Evolutionary conservation across 306 rosid genomes (phyloP).

Genomic region (Malus domestica): DNA sequence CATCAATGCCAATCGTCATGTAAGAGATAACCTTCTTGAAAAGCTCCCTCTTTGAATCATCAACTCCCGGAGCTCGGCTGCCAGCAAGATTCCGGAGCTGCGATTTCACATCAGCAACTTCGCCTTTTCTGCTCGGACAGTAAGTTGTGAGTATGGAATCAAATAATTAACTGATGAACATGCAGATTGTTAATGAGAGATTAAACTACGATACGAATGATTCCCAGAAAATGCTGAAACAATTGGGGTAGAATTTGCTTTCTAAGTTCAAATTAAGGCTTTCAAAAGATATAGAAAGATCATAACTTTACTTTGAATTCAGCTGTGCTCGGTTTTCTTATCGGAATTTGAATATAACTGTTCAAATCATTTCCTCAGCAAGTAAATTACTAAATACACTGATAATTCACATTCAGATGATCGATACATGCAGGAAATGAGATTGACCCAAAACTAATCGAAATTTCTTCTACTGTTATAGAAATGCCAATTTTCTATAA

Average conservation of each 20-base stretch:
- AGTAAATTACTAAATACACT: neutral
- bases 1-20: conserved; percentile 95
- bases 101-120: conserved; percentile 82
- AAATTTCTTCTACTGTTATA: neutral
- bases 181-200: neutral
- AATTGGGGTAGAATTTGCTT: neutral
- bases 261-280: neutral
- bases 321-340: neutral
- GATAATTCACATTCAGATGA: neutral
- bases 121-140: conserved; percentile 65
- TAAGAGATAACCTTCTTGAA: conserved; percentile 95
- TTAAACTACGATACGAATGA: neutral
- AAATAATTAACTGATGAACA: neutral
- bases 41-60: conserved; percentile 94
- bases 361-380: neutral
- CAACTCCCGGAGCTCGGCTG: conserved; percentile 93
- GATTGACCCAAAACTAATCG: neutral
- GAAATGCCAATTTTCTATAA: neutral
- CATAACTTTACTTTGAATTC: neutral
- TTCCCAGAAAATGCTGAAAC: neutral
- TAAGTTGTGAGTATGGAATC: conserved; percentile 13
- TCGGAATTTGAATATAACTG: neutral
- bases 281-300: neutral
- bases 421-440: neutral
- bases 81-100: conserved; percentile 99